Conservation (phyloP, 1,284 basidiomycete species). For the Porogramme epimiltina region DNA sequence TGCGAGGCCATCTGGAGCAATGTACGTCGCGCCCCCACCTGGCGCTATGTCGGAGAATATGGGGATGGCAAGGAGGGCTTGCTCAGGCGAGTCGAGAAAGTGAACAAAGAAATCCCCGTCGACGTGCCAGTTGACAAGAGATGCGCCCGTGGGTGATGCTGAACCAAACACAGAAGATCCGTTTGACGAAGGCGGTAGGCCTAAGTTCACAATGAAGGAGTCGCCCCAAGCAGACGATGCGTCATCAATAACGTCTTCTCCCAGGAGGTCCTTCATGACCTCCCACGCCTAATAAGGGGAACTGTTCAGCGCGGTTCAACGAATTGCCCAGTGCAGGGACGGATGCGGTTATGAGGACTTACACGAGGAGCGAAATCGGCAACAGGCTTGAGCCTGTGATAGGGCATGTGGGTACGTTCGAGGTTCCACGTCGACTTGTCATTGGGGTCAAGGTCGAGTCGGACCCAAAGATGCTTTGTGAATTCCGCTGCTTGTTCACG, state of each 20-base stretch:
- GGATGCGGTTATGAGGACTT: constrained; percentile 7
- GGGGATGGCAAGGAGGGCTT: constrained; percentile 60
- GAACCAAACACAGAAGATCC: constrained; percentile 10
- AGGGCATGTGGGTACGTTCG: constrained; percentile 61
- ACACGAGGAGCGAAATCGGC: constrained; percentile 56
- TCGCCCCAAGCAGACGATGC: constrained; percentile 52
- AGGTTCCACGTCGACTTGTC: constrained; percentile 56
- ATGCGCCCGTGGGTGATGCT: constrained; percentile 35
- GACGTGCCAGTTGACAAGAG: constrained; percentile 63
- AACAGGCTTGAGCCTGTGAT: constrained; percentile 46
- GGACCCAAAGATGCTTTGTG: constrained; percentile 52
- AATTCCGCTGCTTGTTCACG: constrained; percentile 50
- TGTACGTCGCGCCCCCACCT: constrained; percentile 56
- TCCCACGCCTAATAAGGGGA: constrained; percentile 49
- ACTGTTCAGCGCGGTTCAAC: neutral
- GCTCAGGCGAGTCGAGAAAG: constrained; percentile 64
- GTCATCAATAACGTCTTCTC: constrained; percentile 56
- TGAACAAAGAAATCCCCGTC: constrained; percentile 69
- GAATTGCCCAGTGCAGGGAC: neutral
- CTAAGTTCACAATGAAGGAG: constrained; percentile 62
- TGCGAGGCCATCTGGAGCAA: constrained; percentile 54
- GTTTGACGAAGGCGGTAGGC: constrained; percentile 35
- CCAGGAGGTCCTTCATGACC: constrained; percentile 59
- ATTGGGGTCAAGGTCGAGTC: constrained; percentile 51
- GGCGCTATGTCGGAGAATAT: constrained; percentile 55